Evolutionary conservation across 2,329 filamentous ascomycete genomes (phyloP).

Genomic region (Trichophyton rubrum): DNA sequence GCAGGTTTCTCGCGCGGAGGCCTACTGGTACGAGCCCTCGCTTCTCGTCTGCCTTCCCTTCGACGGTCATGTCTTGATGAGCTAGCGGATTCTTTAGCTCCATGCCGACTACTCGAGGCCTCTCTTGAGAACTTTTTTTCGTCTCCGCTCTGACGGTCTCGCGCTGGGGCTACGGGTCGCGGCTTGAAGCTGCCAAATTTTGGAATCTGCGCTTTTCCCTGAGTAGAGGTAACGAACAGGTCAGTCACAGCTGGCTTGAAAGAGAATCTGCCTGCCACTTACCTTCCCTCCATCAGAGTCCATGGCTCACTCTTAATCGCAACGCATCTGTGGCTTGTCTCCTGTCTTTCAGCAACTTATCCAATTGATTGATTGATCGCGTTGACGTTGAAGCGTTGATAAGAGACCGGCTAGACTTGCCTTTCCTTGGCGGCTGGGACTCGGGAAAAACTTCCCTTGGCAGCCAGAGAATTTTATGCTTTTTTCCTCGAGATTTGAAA

Average conservation of each 20-base stretch:
- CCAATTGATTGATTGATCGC: not conserved
- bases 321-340: not conserved
- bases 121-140: not conserved
- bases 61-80: not conserved
- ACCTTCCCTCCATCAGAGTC: slow-evolving; percentile 26
- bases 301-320: slow-evolving; percentile 17
- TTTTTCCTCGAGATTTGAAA: not conserved
- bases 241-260: not conserved
- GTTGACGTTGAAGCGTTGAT: not conserved
- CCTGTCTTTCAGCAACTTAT: too few relatives aligned
- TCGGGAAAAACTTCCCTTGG: slow-evolving; percentile 20
- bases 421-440: slow-evolving; percentile 6
- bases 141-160: not conserved
- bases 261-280: slow-evolving; percentile 10
- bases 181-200: slow-evolving; percentile 62
- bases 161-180: not conserved
- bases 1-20: not conserved
- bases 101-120: not conserved
- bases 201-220: slow-evolving; percentile 41
- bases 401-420: slow-evolving; percentile 14
- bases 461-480: slow-evolving; percentile 16
- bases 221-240: not conserved
- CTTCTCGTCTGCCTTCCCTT: not conserved
- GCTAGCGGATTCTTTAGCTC: not conserved
- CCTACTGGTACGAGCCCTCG: not conserved